Evolutionary conservation across 768 basidiomycete genomes (phyloP), one percentile per base, ranked within the genome.

Genomic region (Mycena capillaripes): DNA sequence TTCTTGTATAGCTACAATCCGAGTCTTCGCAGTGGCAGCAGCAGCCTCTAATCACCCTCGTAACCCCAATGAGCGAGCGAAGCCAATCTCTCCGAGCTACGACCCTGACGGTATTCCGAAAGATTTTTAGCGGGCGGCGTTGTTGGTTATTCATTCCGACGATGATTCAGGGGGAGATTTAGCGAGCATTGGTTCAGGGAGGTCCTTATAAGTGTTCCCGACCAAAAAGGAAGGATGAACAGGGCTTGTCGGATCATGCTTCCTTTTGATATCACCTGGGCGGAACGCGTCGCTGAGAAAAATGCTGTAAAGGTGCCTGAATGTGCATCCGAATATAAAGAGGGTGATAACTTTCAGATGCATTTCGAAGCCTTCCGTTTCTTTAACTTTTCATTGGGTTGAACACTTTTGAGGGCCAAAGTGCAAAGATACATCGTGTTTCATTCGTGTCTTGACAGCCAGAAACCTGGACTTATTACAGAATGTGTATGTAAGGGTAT

Each of bases 61-160:
- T 66, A 42, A 56, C 53, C 23, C 25, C 19, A 38, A 66, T 56
- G 25, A 66, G 64, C 29, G 7, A 44, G 17, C 21, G 27, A 12
- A 66, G 52, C 64, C 64, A 66, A n/a, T 66, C 64, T 25, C 4
- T 42, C 21, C 42, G 58, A 29, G 40, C 40, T 25, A 60, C 40
- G 58, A 27, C 58, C 11, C 19, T 44, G 27, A 60, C 5, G 40
- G 58, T 29, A 19, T 56, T 34, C 19, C 21, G 55, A 56, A 21
- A 19, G 12, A 56, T n/a, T 56, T 56, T 4, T 19, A 56, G 32
- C 32, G 55, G 55, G 32, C 55, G 55, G 55, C 55, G 55, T 32
- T n/a, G 55, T 19, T 19, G 32, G 52, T 27, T 53, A 19, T 56
- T 32, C 55, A 56, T n/a, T 32, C 19, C 32, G 32, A 34, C 14